Base-by-base conservation (phyloP, 1,284 basidiomycete genomes). In the Apiotrichum gracile region DNA sequence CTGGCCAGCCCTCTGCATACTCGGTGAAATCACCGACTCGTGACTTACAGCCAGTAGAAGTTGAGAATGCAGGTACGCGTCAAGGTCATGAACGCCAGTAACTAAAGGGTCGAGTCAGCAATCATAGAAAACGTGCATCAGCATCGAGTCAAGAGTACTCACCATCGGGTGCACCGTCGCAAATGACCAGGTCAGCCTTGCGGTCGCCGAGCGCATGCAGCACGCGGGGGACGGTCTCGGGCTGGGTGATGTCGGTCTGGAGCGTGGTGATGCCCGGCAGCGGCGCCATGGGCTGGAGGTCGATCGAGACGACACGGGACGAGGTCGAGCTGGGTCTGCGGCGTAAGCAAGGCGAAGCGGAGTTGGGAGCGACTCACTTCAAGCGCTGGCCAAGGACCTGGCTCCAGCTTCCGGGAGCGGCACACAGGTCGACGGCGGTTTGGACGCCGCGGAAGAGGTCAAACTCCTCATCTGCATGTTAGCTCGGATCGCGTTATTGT, bases 121-220 rank as follows among this genome's bases (percentile, higher is more conserved):
- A 10, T 37, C 34, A 26, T 25, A 35, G 34, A 16, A 17, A 16
- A 7, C n/a, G n/a, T 17, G n/a, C n/a, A 13, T 19, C 34, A 35
- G 13, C 16, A 19, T 35, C n/a, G 16, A 8, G 31, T 19, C 21
- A 44, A 19, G 21, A 14, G 25, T 31, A 65, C 72, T 52, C 21
- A 77, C 78, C 78, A 62, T 82, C 81, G 4, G 81, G 80, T 17
- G 81, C 81, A 10, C 81, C 81, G 57, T 82, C 81, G 58, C 81
- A 82, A 2, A 82, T 77, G 26, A 82, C 79, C 34, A 82, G 67
- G 52, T 82, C 78, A 0, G 80, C 79, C 48, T 77, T 72, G 8
- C 75, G 65, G 4, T 77, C 78, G 17, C 70, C 70, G 47, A 82
- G 76, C 17, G 79, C 78, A 19, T 69, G 63, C 17, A 79, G 72